phyloP scores from a whole-genome alignment of 192 early-diverging fungal species.

The Pilobolus umbonatus region DNA sequence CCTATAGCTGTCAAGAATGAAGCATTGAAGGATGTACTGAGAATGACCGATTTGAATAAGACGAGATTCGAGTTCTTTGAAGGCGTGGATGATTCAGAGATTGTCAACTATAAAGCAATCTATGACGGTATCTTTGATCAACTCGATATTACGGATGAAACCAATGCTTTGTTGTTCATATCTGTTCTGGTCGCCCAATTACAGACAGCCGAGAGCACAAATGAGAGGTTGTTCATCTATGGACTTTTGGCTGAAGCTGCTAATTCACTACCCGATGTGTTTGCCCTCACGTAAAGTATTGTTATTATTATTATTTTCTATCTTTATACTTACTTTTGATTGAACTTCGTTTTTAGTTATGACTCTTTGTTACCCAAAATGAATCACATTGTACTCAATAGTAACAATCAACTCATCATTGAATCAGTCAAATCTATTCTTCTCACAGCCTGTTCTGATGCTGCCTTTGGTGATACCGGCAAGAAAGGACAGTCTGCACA shows the following conservation, averaged over 20 bases:
- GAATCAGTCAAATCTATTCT: constrained; percentile 72
- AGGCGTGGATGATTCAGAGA: constrained; percentile 13
- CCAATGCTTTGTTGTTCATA: constrained; percentile 57
- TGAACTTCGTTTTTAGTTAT: constrained; percentile 41
- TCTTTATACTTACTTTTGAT: constrained; percentile 1
- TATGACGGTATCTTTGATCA: constrained; percentile 65
- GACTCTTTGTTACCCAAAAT: constrained; percentile 70
- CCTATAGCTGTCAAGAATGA: constrained; percentile 75
- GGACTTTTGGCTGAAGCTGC: constrained; percentile 74
- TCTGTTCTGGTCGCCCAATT: constrained; percentile 68
- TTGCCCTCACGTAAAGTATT: constrained; percentile 65
- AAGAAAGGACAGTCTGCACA: constrained; percentile 38
- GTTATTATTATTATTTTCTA: not conserved
- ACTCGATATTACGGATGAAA: constrained; percentile 60
- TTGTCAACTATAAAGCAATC: constrained; percentile 36
- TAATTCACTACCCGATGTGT: constrained; percentile 62
- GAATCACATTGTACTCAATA: constrained; percentile 62
- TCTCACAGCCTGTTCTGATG: constrained; percentile 55
- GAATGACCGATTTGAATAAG: constrained; percentile 47
- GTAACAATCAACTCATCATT: constrained; percentile 58
- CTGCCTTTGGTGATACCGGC: constrained; percentile 31
- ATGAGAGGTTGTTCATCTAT: constrained; percentile 71
- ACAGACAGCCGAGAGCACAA: constrained; percentile 66
- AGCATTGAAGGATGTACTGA: constrained; percentile 54
- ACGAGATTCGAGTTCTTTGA: constrained; percentile 25